Evolutionary conservation across 2,329 filamentous ascomycete species (phyloP).

Genomic region (Pleoardoris graminearum): DNA sequence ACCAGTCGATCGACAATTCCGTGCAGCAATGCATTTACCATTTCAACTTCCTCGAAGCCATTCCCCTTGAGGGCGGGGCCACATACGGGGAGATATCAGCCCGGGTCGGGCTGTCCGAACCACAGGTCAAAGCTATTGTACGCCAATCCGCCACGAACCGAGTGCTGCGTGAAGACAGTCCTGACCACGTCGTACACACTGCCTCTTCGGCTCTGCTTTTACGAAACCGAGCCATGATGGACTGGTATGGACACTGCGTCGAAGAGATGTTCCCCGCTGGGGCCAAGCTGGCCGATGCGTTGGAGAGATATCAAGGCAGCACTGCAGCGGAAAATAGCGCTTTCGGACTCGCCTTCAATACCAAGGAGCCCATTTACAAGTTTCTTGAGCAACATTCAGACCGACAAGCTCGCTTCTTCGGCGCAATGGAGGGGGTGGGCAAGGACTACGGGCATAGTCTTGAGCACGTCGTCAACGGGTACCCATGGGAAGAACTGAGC

Average conservation of each 20-base stretch:
- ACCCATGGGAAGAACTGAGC: slow-evolving; percentile 2
- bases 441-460: neutral
- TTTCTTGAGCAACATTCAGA: slow-evolving; percentile 1
- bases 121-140: slow-evolving; percentile 2
- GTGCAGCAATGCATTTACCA: slow-evolving; percentile 6
- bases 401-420: slow-evolving; percentile 2
- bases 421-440: slow-evolving; percentile 2
- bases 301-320: slow-evolving; percentile 1
- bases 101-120: neutral
- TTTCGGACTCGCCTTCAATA: slow-evolving; percentile 5
- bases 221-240: slow-evolving; percentile 1
- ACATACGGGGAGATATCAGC: slow-evolving; percentile 1
- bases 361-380: slow-evolving; percentile 1
- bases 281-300: slow-evolving; percentile 2
- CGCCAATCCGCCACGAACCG: slow-evolving; percentile 3
- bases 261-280: slow-evolving; percentile 4
- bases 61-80: slow-evolving; percentile 3
- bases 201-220: slow-evolving; percentile 3
- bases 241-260: neutral
- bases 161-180: neutral
- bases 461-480: neutral
- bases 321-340: neutral
- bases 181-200: slow-evolving; percentile 3
- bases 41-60: slow-evolving; percentile 1
- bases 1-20: neutral